These are phyloP conservation scores for Artemisia tridentata DNA, from an alignment of 129 eudicot species.

Conservation along the genomic window DNA sequence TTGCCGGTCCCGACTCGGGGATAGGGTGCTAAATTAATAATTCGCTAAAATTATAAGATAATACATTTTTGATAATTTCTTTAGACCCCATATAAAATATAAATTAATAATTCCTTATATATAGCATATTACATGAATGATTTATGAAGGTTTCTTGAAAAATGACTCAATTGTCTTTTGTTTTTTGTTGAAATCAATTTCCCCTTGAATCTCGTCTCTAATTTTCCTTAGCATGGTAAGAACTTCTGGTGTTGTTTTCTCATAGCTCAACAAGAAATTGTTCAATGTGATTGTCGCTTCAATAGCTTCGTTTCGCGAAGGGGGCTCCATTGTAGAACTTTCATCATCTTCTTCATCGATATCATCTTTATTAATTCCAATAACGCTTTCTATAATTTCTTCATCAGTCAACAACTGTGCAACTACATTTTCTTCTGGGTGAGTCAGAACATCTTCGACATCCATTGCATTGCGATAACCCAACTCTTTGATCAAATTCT, in stretches of 20 bases:
- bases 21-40: conserved; percentile 27
- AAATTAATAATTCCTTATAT: conserved; percentile 29
- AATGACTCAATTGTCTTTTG: not conserved
- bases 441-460: too few species aligned
- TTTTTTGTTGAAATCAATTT: conserved; percentile 26
- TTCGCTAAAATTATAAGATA: conserved; percentile 37
- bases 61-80: conserved; percentile 32
- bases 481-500: too few species aligned
- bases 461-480: too few species aligned
- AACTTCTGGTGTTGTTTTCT: conserved; percentile 16
- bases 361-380: conserved; percentile 34
- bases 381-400: conserved; percentile 30
- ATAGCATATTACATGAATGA: conserved; percentile 20
- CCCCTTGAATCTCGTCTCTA: conserved; percentile 40
- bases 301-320: conserved; percentile 27
- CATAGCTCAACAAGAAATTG: conserved; percentile 25
- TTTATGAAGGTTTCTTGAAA: conserved; percentile 6
- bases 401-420: conserved; percentile 34
- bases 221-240: conserved; percentile 29
- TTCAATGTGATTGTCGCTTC: conserved; percentile 27
- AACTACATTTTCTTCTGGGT: conserved; percentile 3
- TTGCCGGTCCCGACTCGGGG: conserved; percentile 16
- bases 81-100: conserved; percentile 25
- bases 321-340: conserved; percentile 37
- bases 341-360: conserved; percentile 34